Evolutionary conservation across 2,329 filamentous ascomycete species (phyloP), one percentile per base, ranked within the genome.

Genomic region (Pseudocercospora cruenta): DNA sequence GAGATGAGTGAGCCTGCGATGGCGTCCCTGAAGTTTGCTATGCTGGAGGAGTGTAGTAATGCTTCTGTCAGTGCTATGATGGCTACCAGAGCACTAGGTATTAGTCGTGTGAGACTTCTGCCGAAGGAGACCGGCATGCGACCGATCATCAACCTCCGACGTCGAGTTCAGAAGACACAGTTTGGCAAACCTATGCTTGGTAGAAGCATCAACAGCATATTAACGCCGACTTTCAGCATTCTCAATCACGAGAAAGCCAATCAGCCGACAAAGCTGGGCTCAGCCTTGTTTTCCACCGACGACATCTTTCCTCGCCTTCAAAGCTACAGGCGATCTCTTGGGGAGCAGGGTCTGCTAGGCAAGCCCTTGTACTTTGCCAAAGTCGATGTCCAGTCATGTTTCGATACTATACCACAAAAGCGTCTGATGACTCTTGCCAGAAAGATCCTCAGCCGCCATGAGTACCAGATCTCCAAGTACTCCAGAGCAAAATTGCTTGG

Each of bases 371-470:
- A 91, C 78, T 96, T 98, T 79, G 94, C 90, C 67, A 99, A 99
- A 77, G 83, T 96, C 12, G 95, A 99, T 75, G 94, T 99, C 21
- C 87, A 92, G 76, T 88, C 92, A 1, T 96, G 94, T 72, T 99
- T 97, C 76, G 95, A 99, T 78, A 97, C 91, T 0, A 97, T 99
- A 53, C 95, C 95, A 0, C 95, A 98, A 76, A 80, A 85, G 26
- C 87, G 88, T 0, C 82, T 98, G 19, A 75, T 97, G 36, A 77
- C 83, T 24, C 82, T 98, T 26, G 85, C 96, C 69, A 80, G 83
- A 49, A 76, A 78, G 69, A 65, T 88, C 75, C 60, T 87, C 86
- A 69, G 87, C 78, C 69, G 90, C 64, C 78, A 84, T 2, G 80
- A 82, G 22, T 99, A 99, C 75, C 84, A 85, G 7, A 85, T 96